Base-by-base conservation (phyloP, 805 yeast genomes). In the Metschnikowia chrysomelidarum region DNA sequence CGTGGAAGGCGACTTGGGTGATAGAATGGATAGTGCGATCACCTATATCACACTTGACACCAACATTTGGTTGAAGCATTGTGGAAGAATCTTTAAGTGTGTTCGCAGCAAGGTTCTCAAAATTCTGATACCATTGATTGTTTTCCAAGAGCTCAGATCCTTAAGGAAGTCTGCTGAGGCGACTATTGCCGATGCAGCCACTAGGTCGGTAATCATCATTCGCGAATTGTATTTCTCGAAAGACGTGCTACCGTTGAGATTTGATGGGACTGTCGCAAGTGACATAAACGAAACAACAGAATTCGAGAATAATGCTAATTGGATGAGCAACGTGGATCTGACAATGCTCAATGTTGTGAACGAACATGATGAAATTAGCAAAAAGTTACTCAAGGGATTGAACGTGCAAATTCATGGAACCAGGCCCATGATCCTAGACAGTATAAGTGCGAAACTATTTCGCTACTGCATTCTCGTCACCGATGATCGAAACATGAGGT, bases 61-160 rank as follows among this genome's bases (percentile, higher is more conserved):
- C 2, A 83, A 85, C 45, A 76, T 82, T 38, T 84, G 91, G 89
- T 62, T 84, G 44, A 81, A 83, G 49, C 89, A 82, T 51, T 82
- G 88, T 55, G 94, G 91, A 2, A 71, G 82, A 42, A 67, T 84
- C 14, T 84, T 71, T 60, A 84, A 84, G 54, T 76, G 86, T 47
- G 73, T 82, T 9, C 68, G 80, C 20, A 74, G 75, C 45, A 71
- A 69, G 10, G 73, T 82, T 3, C 69, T 84, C 41, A 76, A 71
- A 43, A 62, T 80, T 16, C 74, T 79, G 47, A 76, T 83, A 4
- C 89, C 93, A 26, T 62, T 84, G 39, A 80, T 85, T 13, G 87
- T 84, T 5, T 84, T 83, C 53, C 91, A 83, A 61, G 93, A 84
- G 51, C 62, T 84, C 41, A 60, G 91, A 48, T 79, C 86, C 5